Evolutionary conservation across 164 flowering plant genomes (phyloP).

Genomic region (Pachysandra terminalis): DNA sequence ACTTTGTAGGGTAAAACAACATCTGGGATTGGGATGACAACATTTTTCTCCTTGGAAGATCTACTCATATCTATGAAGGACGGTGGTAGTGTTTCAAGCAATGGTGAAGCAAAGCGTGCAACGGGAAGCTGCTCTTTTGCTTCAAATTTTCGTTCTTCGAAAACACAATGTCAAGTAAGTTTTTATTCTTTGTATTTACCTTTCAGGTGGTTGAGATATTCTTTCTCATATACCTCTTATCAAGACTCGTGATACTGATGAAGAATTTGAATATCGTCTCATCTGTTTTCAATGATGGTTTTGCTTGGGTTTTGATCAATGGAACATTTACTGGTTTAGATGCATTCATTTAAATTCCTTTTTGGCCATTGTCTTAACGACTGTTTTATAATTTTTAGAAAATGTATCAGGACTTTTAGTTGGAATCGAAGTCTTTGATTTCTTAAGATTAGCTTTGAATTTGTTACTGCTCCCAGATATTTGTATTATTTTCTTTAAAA

Average conservation of each 20-base stretch:
- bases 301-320: too few species aligned
- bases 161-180: constrained; percentile 50
- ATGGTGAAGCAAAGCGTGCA: constrained; percentile 27
- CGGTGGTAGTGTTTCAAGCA: constrained; percentile 9
- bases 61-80: constrained; percentile 35
- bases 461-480: background rate
- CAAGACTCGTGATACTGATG: background rate
- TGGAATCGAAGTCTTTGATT: too few species aligned
- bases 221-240: background rate
- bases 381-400: too few species aligned
- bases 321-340: too few species aligned
- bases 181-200: background rate
- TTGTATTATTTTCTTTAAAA: too few species aligned
- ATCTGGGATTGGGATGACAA: constrained; percentile 22
- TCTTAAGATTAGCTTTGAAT: too few species aligned
- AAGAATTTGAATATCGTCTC: background rate
- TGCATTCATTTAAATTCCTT: too few species aligned
- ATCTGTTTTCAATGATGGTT: too few species aligned
- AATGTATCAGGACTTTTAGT: too few species aligned
- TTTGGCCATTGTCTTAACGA: too few species aligned
- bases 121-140: constrained; percentile 24
- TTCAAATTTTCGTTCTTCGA: constrained; percentile 28
- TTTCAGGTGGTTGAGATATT: background rate
- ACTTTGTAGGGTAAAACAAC: constrained; percentile 13
- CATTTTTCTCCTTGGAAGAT: constrained; percentile 44